A percentile compares a stretch with the other conserved stretches of the same genome.
Conservation (phyloP, 441 rosid genomes). For the Croton setiger region DNA sequence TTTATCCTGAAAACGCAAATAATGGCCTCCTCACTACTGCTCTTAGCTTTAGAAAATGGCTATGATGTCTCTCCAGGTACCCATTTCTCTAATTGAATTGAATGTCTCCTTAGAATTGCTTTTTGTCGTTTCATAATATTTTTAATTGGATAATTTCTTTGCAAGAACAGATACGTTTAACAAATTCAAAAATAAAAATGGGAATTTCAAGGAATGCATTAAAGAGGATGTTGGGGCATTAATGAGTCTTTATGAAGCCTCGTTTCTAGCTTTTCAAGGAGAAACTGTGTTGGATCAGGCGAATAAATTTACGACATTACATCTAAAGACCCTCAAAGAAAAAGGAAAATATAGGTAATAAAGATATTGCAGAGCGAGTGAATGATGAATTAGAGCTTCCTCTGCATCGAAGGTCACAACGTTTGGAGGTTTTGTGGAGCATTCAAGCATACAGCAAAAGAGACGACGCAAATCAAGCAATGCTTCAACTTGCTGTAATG, state of each 20-base stretch:
- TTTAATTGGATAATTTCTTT: not conserved
- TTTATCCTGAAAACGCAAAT: too few relatives aligned
- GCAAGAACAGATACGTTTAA: not conserved
- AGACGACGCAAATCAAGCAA: not conserved
- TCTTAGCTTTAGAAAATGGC: too few relatives aligned
- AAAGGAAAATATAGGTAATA: not conserved
- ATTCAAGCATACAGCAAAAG: constrained; percentile 30
- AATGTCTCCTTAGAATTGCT: too few relatives aligned
- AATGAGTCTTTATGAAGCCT: constrained; percentile 29
- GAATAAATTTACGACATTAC: constrained; percentile 10
- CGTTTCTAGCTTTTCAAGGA: constrained; percentile 24
- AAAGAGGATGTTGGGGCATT: constrained; percentile 21
- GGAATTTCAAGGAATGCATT: constrained; percentile 15
- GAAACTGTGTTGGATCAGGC: constrained; percentile 27
- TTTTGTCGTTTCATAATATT: too few relatives aligned
- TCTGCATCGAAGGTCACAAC: constrained; percentile 25
- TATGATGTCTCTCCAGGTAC: too few relatives aligned
- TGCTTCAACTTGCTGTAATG: constrained; percentile 38
- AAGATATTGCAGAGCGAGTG: constrained; percentile 14
- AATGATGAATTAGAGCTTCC: constrained; percentile 36
- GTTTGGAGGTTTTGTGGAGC: constrained; percentile 32
- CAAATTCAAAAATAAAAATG: constrained; percentile 2
- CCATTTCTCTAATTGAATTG: too few relatives aligned
- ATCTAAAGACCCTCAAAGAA: constrained; percentile 16
- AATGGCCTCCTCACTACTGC: too few relatives aligned